A percentile compares a stretch with the other conserved stretches of the same genome.
Conservation (phyloP, 441 rosid species). For the Populus tomentosa region DNA sequence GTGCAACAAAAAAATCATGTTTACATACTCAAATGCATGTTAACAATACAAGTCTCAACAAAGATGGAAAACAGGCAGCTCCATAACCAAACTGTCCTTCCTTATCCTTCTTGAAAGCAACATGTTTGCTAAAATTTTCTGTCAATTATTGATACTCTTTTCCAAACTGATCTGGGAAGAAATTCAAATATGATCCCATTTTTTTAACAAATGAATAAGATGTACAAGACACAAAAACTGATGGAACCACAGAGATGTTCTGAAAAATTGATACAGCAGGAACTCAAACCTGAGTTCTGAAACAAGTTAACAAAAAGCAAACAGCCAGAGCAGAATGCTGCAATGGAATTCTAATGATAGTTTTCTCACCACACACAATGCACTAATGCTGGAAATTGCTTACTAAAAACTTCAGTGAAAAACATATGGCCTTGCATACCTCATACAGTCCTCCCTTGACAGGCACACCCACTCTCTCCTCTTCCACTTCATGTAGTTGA, state of each 20-base stretch:
- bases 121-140: not conserved
- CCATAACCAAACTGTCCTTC: not conserved
- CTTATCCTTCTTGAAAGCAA: not conserved
- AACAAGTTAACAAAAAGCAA: not conserved
- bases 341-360: not conserved
- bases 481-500: constrained; percentile 53
- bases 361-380: not conserved
- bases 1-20: not conserved
- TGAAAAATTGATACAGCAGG: not conserved
- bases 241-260: not conserved
- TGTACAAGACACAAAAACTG: not conserved
- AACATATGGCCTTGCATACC: constrained; percentile 33
- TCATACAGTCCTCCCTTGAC: constrained; percentile 97
- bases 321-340: not conserved
- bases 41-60: not conserved
- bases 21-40: not conserved
- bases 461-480: constrained; percentile 96
- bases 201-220: not conserved
- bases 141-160: not conserved
- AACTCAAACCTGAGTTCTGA: not conserved
- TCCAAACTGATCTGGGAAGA: not conserved
- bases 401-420: not conserved
- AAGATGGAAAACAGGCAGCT: not conserved
- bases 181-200: not conserved
- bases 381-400: not conserved